Conservation (phyloP, 768 basidiomycete genomes). For the Lenzites betulinus region DNA sequence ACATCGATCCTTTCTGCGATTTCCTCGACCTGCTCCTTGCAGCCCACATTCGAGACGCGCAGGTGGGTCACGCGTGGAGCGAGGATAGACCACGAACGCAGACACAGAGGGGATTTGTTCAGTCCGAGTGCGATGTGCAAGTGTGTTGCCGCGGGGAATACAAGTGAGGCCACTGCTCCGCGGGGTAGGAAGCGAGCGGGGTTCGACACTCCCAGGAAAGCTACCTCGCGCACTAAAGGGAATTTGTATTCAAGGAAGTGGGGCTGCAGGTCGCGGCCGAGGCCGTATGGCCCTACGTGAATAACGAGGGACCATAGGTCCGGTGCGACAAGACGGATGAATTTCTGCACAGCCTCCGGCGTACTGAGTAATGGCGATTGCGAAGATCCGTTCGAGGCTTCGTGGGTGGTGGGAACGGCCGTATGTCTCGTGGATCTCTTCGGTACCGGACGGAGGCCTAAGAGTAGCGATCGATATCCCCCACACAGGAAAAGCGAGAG, state of each 20-base stretch:
- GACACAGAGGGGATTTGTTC: not conserved
- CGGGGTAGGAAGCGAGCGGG: not conserved
- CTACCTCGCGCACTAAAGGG: not conserved
- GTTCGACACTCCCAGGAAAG: not conserved
- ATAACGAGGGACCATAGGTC: not conserved
- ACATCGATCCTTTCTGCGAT: not conserved
- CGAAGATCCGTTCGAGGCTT: too few species aligned
- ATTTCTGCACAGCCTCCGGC: not conserved
- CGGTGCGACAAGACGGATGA: not conserved
- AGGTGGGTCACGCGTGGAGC: not conserved
- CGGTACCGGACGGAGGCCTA: too few species aligned
- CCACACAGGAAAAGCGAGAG: not conserved
- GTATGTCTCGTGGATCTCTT: too few species aligned
- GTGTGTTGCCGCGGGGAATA: not conserved
- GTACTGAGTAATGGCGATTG: too few species aligned
- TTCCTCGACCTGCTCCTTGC: not conserved
- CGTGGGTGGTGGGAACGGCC: too few species aligned
- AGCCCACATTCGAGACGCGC: not conserved
- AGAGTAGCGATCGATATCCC: too few species aligned
- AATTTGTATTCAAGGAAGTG: not conserved
- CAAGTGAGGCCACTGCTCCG: too few species aligned
- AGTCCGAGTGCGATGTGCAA: not conserved
- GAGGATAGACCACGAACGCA: not conserved
- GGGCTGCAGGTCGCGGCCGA: not conserved
- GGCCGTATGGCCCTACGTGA: not conserved